A percentile compares a stretch with the other conserved stretches of the same genome.
Evolutionary conservation across 1,284 basidiomycete genomes (phyloP).

Genomic region (Stereum hirsutum): DNA sequence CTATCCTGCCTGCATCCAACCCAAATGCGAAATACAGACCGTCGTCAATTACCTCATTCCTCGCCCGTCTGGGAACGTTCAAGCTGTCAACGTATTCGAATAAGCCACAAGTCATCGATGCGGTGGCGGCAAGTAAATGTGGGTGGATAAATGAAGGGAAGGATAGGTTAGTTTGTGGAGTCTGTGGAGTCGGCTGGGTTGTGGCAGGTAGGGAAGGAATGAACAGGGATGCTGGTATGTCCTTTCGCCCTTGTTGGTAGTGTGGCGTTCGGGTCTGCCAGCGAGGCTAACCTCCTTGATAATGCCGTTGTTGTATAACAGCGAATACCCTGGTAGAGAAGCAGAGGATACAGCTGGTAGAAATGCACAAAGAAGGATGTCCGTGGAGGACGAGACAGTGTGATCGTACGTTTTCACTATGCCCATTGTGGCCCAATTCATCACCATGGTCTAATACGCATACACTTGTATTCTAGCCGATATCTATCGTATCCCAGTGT

Average conservation of each 20-base stretch:
- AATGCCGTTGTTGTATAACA: conserved; percentile 20
- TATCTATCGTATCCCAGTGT: conserved; percentile 66
- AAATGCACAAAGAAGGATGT: conserved; percentile 68
- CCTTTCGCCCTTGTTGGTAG: too few relatives aligned
- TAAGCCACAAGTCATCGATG: conserved; percentile 63
- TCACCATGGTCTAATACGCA: neutral
- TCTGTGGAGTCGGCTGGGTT: conserved; percentile 67
- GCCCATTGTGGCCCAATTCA: too few relatives aligned
- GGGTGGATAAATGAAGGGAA: conserved; percentile 76
- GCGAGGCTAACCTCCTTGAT: too few relatives aligned
- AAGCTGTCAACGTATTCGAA: conserved; percentile 71
- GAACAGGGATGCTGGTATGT: conserved; percentile 65
- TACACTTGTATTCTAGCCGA: conserved; percentile 37
- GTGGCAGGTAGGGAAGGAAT: conserved; percentile 56
- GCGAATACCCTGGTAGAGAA: conserved; percentile 64
- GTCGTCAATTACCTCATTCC: conserved; percentile 61
- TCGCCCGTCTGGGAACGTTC: conserved; percentile 64
- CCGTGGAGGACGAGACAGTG: conserved; percentile 76
- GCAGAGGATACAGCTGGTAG: conserved; percentile 52
- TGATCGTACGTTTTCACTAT: conserved; percentile 37
- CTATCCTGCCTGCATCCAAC: conserved; percentile 22
- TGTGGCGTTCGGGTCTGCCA: too few relatives aligned
- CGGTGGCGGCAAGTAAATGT: conserved; percentile 68
- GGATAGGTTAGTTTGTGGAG: conserved; percentile 61
- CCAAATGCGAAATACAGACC: conserved; percentile 73